Percentiles rank a stretch among this genome's conserved stretches.
Evolutionary conservation across 768 basidiomycete species (phyloP).

Genomic region (Dictyophora rubrovolvata): DNA sequence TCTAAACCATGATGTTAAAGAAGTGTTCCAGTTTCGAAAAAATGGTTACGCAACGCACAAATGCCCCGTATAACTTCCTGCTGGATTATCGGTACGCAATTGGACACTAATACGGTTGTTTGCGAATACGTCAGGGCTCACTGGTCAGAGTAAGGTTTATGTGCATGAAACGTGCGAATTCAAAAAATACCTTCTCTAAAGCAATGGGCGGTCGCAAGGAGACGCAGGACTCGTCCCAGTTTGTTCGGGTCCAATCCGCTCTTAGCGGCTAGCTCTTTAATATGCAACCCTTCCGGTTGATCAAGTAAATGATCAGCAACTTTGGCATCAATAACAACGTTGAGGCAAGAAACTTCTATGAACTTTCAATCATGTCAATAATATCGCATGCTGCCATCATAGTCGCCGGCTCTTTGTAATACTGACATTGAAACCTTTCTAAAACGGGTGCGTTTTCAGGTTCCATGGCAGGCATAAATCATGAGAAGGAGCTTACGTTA

Average conservation of each 20-base stretch:
- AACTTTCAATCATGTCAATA: not conserved
- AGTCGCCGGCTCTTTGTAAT: no score
- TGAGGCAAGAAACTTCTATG: conserved; percentile 19
- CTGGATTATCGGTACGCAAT: conserved; percentile 18
- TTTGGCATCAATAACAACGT: conserved; percentile 25
- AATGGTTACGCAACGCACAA: conserved; percentile 1
- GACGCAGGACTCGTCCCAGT: conserved; percentile 28
- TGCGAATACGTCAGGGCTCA: conserved; percentile 27
- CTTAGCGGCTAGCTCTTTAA: conserved; percentile 22
- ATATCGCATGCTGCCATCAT: no score
- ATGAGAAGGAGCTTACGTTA: conserved; percentile 23
- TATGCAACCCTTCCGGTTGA: conserved; percentile 27
- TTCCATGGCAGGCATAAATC: no score
- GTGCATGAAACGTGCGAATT: not conserved
- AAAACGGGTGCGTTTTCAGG: no score
- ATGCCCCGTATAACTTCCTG: not conserved
- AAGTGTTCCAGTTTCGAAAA: not conserved
- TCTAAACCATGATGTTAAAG: not conserved
- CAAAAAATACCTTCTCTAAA: conserved; percentile 27
- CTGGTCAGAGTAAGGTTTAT: conserved; percentile 13
- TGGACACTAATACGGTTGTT: conserved; percentile 31
- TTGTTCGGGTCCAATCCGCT: conserved; percentile 27
- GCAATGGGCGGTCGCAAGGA: conserved; percentile 30
- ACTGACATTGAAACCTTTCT: no score
- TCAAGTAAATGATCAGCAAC: conserved; percentile 29